These are phyloP conservation scores for Flaveria trinervia DNA, from an alignment of 129 eudicot genomes.

Conservation along the genomic window DNA sequence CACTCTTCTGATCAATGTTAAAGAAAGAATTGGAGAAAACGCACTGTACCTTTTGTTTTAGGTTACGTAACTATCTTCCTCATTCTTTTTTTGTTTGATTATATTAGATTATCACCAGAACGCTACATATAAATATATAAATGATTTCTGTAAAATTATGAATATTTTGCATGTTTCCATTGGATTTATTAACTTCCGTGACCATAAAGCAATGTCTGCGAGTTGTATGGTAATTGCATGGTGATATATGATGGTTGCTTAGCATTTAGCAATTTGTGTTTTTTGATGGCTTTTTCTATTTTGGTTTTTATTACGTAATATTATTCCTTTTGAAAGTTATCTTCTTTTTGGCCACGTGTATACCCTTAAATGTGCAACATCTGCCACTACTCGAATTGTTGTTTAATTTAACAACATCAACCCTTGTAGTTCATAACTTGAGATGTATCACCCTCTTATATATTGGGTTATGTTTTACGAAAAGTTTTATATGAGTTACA, in stretches of 20 bases:
- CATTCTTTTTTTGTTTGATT: too few relatives aligned
- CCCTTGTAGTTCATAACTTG: not conserved
- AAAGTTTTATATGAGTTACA: too few relatives aligned
- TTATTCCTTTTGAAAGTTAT: not conserved
- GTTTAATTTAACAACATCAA: not conserved
- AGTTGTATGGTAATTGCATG: slow-evolving; percentile 8
- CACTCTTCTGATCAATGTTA: not conserved
- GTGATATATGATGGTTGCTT: slow-evolving; percentile 1
- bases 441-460: not conserved
- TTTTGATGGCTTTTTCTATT: not conserved
- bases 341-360: slow-evolving; percentile 6
- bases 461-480: not conserved
- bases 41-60: too few relatives aligned
- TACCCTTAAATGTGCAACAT: slow-evolving; percentile 11
- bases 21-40: too few relatives aligned
- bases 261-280: not conserved
- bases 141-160: too few relatives aligned
- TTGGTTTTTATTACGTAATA: not conserved
- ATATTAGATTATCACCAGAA: not conserved
- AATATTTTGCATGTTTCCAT: too few relatives aligned
- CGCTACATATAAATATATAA: not conserved
- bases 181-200: too few relatives aligned
- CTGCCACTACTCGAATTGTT: slow-evolving; percentile 8
- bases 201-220: not conserved
- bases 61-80: too few relatives aligned